Evolutionary conservation across 164 flowering plant genomes (phyloP), one percentile per base, ranked within the genome.

Genomic region (Chimonanthus praecox): DNA sequence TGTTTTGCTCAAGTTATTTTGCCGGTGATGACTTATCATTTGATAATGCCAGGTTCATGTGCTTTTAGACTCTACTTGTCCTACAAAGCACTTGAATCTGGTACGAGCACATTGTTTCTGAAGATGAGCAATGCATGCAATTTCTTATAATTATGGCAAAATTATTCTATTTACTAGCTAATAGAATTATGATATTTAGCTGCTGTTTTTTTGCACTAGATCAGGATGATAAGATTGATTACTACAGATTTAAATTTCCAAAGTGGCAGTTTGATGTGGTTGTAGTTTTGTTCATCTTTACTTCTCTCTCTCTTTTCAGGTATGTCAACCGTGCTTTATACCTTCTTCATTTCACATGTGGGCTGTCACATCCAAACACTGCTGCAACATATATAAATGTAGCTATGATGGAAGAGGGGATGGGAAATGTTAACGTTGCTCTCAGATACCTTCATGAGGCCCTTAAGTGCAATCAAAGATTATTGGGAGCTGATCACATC

Each of bases 391-490:
- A 93, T 78, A 93, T 93, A 71, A 93, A 93, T 79, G 89, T 93
- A 73, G 98, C 98, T 70, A 93, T 93, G 98, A 93, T 93, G 97
- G 98, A 93, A 83, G 98, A 93, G 77, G 97, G 98, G 61, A 87
- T 91, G 92, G 98, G 98, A 68, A 93, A 93, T 79, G 92, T 85
- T 67, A 88, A 93, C 77, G 86, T 91, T 77, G 98, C 98, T 76
- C 94, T 93, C 44, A 83, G 98, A 83, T 93, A 91, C 83, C 88
- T 93, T 20, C 98, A 93, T 80, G 98, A 93, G 81, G 98, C 98
- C 75, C 88, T 93, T 47, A 93, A 91, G 68, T 93, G 98, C 86
- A 93, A 93, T 79, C 82, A 90, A 77, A 84, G 90, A 77, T 77
- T 93, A 71, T 76, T 93, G 76, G 98, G 98, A 79, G 88, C 82